phyloP scores from a whole-genome alignment of 2,329 filamentous ascomycete species.

The Microdochium trichocladiopsis region DNA sequence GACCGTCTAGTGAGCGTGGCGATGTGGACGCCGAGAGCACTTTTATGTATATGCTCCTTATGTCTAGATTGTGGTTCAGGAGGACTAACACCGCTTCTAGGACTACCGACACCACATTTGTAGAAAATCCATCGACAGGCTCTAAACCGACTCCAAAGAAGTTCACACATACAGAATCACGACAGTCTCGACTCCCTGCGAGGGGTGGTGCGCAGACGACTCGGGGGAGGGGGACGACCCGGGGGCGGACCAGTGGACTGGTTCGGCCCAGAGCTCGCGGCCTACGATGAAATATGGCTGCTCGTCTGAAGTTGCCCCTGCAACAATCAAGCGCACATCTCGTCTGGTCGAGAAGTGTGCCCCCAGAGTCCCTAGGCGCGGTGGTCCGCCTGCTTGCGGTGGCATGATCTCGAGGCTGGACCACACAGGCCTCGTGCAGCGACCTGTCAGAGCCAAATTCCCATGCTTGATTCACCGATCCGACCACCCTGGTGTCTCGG shows the following conservation, averaged over 20 bases:
- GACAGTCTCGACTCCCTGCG: constrained; percentile 39
- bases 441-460: no score
- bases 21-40: constrained; percentile 64
- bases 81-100: constrained; percentile 33
- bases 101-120: constrained; percentile 86
- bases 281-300: constrained; percentile 26
- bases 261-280: constrained; percentile 38
- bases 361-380: no score
- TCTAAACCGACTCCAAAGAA: constrained; percentile 40
- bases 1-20: constrained; percentile 14
- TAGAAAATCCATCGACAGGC: constrained; percentile 69
- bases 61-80: constrained; percentile 7
- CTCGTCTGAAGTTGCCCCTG: no score
- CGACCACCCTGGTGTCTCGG: no score
- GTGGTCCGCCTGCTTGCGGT: no score
- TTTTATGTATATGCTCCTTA: constrained; percentile 61
- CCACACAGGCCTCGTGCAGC: no score
- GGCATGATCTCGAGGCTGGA: no score
- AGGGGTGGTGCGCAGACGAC: constrained; percentile 25
- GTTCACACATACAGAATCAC: constrained; percentile 32
- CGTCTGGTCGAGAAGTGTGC: no score
- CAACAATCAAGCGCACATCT: not conserved
- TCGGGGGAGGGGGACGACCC: constrained; percentile 26
- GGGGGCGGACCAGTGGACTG: constrained; percentile 37
- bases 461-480: no score